phyloP scores from a whole-genome alignment of 345 rosid genomes.

The Eucalyptus pumila region DNA sequence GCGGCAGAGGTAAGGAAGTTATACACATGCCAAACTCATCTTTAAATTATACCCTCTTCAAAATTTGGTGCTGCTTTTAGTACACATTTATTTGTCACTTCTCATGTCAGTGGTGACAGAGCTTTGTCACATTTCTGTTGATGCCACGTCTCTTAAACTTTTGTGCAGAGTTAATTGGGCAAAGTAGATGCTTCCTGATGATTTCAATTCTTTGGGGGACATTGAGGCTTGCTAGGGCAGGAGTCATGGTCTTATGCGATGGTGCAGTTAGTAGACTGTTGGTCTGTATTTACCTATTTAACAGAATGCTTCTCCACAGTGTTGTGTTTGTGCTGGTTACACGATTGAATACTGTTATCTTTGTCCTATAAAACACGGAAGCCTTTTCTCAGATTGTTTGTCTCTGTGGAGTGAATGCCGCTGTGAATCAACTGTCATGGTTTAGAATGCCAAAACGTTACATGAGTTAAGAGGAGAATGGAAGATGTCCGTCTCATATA shows the following conservation, averaged over 20 bases:
- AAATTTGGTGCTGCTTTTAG: not conserved
- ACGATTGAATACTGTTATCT: not conserved
- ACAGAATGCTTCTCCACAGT: not conserved
- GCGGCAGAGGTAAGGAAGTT: conserved; percentile 31
- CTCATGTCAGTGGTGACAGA: not conserved
- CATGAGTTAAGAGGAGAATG: not conserved
- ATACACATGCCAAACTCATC: not conserved
- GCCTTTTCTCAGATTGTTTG: not conserved
- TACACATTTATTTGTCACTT: not conserved
- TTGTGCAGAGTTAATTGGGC: conserved; percentile 8
- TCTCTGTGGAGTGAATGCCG: not conserved
- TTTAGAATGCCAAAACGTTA: not conserved
- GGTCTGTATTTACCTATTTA: not conserved
- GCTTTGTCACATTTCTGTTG: not conserved
- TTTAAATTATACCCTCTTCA: not conserved
- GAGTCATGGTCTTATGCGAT: not conserved
- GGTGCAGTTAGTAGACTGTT: not conserved
- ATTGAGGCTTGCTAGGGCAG: not conserved
- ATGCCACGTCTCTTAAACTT: not conserved
- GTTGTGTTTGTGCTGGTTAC: not conserved
- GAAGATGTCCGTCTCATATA: not conserved
- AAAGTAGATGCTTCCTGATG: not conserved
- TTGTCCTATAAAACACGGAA: not conserved
- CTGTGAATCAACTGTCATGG: not conserved
- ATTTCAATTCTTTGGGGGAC: not conserved